A percentile compares a stretch with the other conserved stretches of the same genome.
Conservation (phyloP, 2,329 filamentous ascomycete genomes). For the Drechslerella coelobrocha region DNA sequence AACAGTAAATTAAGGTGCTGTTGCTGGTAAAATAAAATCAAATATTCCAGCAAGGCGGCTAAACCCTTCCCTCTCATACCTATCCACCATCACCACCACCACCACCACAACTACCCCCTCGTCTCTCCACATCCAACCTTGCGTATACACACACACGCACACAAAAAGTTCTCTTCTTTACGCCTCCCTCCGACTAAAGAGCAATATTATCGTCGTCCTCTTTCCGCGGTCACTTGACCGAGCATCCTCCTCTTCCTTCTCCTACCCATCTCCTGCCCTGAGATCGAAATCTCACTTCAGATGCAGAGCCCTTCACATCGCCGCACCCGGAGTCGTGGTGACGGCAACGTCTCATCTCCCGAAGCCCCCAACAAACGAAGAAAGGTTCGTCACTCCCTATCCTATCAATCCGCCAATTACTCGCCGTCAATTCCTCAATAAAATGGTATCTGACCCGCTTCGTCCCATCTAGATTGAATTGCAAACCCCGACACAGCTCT, state of each 20-base stretch:
- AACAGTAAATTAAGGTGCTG: slow-evolving; percentile 15
- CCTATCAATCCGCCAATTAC: background rate
- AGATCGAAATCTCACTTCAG: background rate
- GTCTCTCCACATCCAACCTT: too few species aligned
- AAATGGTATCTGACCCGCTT: background rate
- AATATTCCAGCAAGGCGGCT: background rate
- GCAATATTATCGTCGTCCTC: too few species aligned
- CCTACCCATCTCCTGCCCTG: background rate
- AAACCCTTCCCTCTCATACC: background rate
- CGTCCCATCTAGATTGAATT: slow-evolving; percentile 25
- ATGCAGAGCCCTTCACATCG: slow-evolving; percentile 45
- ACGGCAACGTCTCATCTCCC: slow-evolving; percentile 33
- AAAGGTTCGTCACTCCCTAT: slow-evolving; percentile 23
- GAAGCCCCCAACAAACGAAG: slow-evolving; percentile 47
- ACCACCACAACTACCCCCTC: too few species aligned
- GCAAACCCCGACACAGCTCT: slow-evolving; percentile 27
- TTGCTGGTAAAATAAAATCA: background rate
- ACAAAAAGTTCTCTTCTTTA: too few species aligned
- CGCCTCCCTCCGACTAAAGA: too few species aligned
- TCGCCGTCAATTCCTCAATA: background rate
- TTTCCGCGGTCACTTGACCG: too few species aligned
- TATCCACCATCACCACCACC: too few species aligned
- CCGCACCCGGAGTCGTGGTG: slow-evolving; percentile 44
- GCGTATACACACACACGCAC: too few species aligned
- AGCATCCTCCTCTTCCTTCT: background rate